Base-by-base conservation (phyloP, 1,284 basidiomycete species). In the Fomitopsis palustris region DNA sequence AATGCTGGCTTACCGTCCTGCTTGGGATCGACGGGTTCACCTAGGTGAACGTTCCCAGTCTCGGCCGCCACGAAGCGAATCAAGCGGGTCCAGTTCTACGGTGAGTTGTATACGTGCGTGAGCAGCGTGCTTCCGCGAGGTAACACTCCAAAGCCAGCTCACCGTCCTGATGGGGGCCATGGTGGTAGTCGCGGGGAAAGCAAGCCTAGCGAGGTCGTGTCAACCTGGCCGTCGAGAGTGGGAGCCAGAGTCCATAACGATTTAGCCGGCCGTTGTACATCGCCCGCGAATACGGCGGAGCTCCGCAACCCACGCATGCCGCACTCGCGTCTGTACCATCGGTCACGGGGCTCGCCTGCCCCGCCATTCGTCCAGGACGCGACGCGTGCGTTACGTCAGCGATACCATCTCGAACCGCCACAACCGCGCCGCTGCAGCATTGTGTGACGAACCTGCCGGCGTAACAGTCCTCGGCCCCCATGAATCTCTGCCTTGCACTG, bases 1-100 rank as follows among this genome's bases (percentile, higher is more conserved):
- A 42, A 31, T 8, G 33, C 4, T 56, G 41, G 66, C 79, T 65
- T 65, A 84, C 90, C 82, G 65, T 93, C 90, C 31, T 88, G 75
- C 33, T 75, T 75, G 1, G 82, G 60, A 62, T 93, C 86, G 21
- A 90, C 77, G 0, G 92, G 92, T 70, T 93, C 81, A 42, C 93
- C 92, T 61, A 92, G 81, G 67, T 92, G 90, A 12, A 92, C 82
- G 59, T 82, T 76, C 7, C 80, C 77, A 1, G 90, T 92, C 74
- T 92, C 92, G n/a, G 75, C 77, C 14, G 92, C 91, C 19, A 90
- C 79, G 71, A 95, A 95, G 59, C 92, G 89, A 64, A 95, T 90
- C 58, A 93, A 81, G 45, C 92, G 85, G 27, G 84, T 85, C 91
- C 91, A 93, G 80, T 82, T 78, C 86, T 90, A 61, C 5, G 25